Percentiles rank a stretch among this genome's conserved stretches.
phyloP scores from a whole-genome alignment of 306 rosid genomes.

The Glycyrrhiza uralensis region DNA sequence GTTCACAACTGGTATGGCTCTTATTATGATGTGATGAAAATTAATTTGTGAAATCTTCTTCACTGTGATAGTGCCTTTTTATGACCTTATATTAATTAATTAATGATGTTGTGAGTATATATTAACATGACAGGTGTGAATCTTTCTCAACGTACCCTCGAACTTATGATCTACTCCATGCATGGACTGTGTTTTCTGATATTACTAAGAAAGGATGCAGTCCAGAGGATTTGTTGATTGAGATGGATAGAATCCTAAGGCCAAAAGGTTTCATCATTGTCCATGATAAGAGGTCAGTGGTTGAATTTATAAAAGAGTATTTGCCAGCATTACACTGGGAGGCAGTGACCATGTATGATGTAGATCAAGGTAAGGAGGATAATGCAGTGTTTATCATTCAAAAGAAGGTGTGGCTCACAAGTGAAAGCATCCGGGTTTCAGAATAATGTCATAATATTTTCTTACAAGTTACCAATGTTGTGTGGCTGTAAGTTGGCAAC shows the following conservation, averaged over 20 bases:
- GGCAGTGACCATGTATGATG: constrained; percentile 42
- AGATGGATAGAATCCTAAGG: constrained; percentile 70
- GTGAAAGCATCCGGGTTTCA: constrained; percentile 43
- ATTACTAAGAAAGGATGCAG: constrained; percentile 61
- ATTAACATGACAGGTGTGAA: constrained; percentile 61
- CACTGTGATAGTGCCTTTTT: background rate
- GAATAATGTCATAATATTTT: constrained; percentile 29
- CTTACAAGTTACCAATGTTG: background rate
- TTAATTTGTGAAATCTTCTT: background rate
- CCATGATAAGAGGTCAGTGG: constrained; percentile 51
- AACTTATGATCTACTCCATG: constrained; percentile 72
- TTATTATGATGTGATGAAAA: background rate
- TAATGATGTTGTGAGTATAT: background rate
- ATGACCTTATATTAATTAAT: background rate
- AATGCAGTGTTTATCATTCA: constrained; percentile 50
- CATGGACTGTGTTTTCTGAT: constrained; percentile 68
- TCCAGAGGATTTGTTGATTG: constrained; percentile 63
- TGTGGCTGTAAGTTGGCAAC: no score
- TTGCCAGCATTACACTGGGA: constrained; percentile 67
- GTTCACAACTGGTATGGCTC: constrained; percentile 60
- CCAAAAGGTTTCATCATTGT: constrained; percentile 73
- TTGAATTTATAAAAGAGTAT: constrained; percentile 51
- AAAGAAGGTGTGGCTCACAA: constrained; percentile 72
- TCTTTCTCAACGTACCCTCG: constrained; percentile 81
- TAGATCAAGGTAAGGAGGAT: constrained; percentile 36